phyloP scores from a whole-genome alignment of 2,329 filamentous ascomycete genomes.

The Trichoderma lentiforme region DNA sequence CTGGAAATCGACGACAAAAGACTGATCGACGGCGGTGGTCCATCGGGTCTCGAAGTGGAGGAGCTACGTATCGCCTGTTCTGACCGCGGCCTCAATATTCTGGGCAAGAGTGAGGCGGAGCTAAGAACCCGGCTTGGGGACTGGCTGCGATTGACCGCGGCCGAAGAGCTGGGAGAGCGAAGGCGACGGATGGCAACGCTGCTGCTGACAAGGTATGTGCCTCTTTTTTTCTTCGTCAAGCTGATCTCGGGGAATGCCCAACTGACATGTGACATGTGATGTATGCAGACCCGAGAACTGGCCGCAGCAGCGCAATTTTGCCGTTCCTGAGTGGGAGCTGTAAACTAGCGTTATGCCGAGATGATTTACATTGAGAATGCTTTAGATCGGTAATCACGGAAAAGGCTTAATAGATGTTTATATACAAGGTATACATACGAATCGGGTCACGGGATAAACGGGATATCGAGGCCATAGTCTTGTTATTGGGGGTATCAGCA shows the following conservation, averaged over 20 bases:
- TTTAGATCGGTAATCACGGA: not conserved
- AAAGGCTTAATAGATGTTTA: not conserved
- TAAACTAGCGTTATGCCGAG: constrained; percentile 21
- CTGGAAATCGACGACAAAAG: constrained; percentile 68
- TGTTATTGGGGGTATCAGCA: not conserved
- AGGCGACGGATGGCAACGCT: constrained; percentile 39
- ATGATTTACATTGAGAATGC: not conserved
- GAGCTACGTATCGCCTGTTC: constrained; percentile 70
- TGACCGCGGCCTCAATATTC: constrained; percentile 62
- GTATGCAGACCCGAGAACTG: constrained; percentile 37
- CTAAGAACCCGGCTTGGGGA: constrained; percentile 45
- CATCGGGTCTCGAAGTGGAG: constrained; percentile 50
- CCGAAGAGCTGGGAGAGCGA: constrained; percentile 36
- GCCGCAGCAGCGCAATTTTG: constrained; percentile 40
- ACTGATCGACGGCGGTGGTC: constrained; percentile 61
- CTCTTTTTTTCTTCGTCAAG: not conserved
- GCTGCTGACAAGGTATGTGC: constrained; percentile 40
- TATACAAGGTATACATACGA: not conserved
- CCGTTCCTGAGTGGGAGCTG: constrained; percentile 41
- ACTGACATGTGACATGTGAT: constrained; percentile 9
- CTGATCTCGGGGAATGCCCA: not conserved
- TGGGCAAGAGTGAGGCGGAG: constrained; percentile 55
- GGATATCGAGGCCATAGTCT: not conserved
- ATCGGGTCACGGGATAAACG: not conserved
- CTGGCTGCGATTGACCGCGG: constrained; percentile 48